These are phyloP conservation scores for Leccinum olivaceopallidum DNA, from an alignment of 768 basidiomycete genomes.

Conservation along the genomic window DNA sequence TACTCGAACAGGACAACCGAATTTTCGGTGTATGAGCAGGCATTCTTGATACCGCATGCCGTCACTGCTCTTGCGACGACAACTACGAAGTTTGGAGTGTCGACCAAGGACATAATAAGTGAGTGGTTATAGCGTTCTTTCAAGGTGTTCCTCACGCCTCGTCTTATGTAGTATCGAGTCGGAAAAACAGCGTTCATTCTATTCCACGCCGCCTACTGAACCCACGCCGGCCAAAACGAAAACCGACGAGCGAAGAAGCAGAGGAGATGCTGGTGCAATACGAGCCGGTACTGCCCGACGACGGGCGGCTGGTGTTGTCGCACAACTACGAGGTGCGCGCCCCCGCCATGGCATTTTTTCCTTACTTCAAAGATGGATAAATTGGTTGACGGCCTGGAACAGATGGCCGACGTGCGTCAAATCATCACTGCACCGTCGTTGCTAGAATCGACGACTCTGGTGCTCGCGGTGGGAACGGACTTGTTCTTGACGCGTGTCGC, in stretches of 20 bases:
- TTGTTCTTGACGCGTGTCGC: constrained; percentile 84
- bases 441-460: constrained; percentile 88
- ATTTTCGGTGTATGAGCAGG: constrained; percentile 62
- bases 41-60: constrained; percentile 68
- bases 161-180: constrained; percentile 64
- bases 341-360: constrained; percentile 21
- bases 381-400: not conserved
- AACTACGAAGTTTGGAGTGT: constrained; percentile 85
- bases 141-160: not conserved
- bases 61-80: constrained; percentile 75
- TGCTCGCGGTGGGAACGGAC: constrained; percentile 87
- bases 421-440: constrained; percentile 81
- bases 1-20: constrained; percentile 54
- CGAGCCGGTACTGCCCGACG: constrained; percentile 75
- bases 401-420: constrained; percentile 71
- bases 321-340: constrained; percentile 52
- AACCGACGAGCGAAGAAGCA: constrained; percentile 72
- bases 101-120: constrained; percentile 86
- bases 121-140: constrained; percentile 25
- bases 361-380: not conserved
- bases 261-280: constrained; percentile 89
- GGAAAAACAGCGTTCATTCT: constrained; percentile 69
- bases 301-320: constrained; percentile 57
- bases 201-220: constrained; percentile 75
- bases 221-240: constrained; percentile 78